These are phyloP conservation scores for Sporothrix humicola DNA, from an alignment of 2,329 filamentous ascomycete species.

Conservation along the genomic window DNA sequence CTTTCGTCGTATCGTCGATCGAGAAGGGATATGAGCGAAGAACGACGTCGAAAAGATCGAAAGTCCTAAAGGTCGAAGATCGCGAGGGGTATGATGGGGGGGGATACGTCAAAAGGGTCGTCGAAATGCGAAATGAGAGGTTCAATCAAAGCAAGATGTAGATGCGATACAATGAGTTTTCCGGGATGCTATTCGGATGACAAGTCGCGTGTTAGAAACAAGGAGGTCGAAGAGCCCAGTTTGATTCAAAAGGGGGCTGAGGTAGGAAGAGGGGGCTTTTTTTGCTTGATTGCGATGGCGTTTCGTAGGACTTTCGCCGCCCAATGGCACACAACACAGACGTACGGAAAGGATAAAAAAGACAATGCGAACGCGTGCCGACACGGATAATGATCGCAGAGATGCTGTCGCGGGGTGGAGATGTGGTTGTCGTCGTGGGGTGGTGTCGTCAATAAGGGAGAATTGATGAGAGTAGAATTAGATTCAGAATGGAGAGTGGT, in stretches of 20 bases:
- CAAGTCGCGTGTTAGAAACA: constrained; percentile 6
- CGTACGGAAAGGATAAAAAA: constrained; percentile 1
- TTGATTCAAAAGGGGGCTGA: constrained; percentile 4
- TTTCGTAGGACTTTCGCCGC: constrained; percentile 28
- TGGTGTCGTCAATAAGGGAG: constrained; percentile 18
- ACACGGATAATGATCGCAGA: not conserved
- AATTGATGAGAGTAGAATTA: constrained; percentile 8
- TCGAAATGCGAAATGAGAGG: not conserved
- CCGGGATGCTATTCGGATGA: not conserved
- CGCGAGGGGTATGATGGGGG: constrained; percentile 10
- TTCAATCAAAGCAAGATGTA: not conserved
- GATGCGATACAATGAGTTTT: not conserved
- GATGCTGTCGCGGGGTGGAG: constrained; percentile 19
- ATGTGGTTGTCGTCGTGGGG: constrained; percentile 24
- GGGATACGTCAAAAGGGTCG: not conserved
- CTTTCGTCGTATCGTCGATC: constrained; percentile 17
- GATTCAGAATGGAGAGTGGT: not conserved
- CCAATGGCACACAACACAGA: not conserved
- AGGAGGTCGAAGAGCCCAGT: not conserved
- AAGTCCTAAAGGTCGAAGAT: no score
- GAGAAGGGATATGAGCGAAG: not conserved
- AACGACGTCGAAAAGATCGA: not conserved
- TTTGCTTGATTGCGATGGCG: not conserved
- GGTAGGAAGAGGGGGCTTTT: not conserved
- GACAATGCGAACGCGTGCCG: constrained; percentile 11